These are phyloP conservation scores for Fusarium robinianum DNA, from an alignment of 2,329 filamentous ascomycete genomes.

Conservation along the genomic window DNA sequence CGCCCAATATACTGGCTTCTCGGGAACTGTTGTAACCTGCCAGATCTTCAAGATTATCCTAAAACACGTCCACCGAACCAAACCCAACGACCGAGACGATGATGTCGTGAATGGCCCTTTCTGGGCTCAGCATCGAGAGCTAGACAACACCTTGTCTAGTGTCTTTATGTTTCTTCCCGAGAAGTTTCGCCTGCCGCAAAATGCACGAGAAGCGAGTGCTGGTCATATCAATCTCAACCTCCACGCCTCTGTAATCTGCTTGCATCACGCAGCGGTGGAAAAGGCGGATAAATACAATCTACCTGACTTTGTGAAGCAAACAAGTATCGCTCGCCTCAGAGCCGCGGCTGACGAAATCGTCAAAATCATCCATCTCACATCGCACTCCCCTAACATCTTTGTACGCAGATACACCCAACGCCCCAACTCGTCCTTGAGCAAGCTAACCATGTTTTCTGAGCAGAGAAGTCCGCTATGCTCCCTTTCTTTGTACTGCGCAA, in stretches of 20 bases:
- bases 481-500: constrained; percentile 83
- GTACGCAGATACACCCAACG: too few relatives aligned
- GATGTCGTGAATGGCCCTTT: constrained; percentile 77
- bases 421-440: too few relatives aligned
- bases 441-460: constrained; percentile 32
- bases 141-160: constrained; percentile 80
- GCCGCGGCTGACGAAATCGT: constrained; percentile 84
- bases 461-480: constrained; percentile 53
- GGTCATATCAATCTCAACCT: constrained; percentile 87
- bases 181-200: constrained; percentile 70
- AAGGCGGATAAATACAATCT: constrained; percentile 76
- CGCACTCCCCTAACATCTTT: constrained; percentile 67
- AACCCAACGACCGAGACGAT: constrained; percentile 70
- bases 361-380: constrained; percentile 78
- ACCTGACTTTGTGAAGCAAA: constrained; percentile 65
- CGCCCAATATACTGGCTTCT: constrained; percentile 70
- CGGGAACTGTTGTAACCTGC: constrained; percentile 72
- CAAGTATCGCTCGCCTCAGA: constrained; percentile 73
- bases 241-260: constrained; percentile 83
- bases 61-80: constrained; percentile 75
- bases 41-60: constrained; percentile 82
- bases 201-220: constrained; percentile 70
- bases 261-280: constrained; percentile 87
- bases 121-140: constrained; percentile 81
- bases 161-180: constrained; percentile 79